A percentile compares a stretch with the other conserved stretches of the same genome.
Conservation (phyloP, 23 red algal species). For the Gracilaria vermiculophylla region DNA sequence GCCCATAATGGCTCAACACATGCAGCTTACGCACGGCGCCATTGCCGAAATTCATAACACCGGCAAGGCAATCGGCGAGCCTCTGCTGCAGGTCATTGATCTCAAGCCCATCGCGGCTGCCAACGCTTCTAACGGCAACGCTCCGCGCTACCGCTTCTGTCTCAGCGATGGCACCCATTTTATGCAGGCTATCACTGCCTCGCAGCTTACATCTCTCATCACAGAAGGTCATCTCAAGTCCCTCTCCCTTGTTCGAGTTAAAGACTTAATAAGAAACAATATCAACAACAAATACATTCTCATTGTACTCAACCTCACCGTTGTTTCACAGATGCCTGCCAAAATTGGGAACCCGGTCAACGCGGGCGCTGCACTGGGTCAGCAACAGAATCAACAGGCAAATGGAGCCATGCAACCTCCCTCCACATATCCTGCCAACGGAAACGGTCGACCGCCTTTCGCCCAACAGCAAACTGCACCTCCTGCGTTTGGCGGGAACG, state of each 20-base stretch:
- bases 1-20: background rate
- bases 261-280: slow-evolving; percentile 85
- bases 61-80: slow-evolving; percentile 19
- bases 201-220: slow-evolving; percentile 88
- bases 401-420: slow-evolving; percentile 2
- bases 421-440: background rate
- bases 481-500: background rate
- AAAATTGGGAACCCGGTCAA: slow-evolving; percentile 86
- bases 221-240: slow-evolving; percentile 61
- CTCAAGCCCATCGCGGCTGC: slow-evolving; percentile 66
- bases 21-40: slow-evolving; percentile 36
- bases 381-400: background rate
- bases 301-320: slow-evolving; percentile 88
- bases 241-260: slow-evolving; percentile 70
- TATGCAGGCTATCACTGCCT: slow-evolving; percentile 84
- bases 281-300: slow-evolving; percentile 72
- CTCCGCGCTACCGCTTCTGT: slow-evolving; percentile 76
- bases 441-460: background rate
- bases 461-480: background rate
- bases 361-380: slow-evolving; percentile 38
- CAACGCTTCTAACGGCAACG: slow-evolving; percentile 31
- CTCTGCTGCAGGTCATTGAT: slow-evolving; percentile 71
- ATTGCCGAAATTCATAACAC: slow-evolving; percentile 61
- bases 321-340: slow-evolving; percentile 38
- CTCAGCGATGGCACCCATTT: slow-evolving; percentile 79